phyloP scores from a whole-genome alignment of 1,284 basidiomycete species.

The Waitea zeae region DNA sequence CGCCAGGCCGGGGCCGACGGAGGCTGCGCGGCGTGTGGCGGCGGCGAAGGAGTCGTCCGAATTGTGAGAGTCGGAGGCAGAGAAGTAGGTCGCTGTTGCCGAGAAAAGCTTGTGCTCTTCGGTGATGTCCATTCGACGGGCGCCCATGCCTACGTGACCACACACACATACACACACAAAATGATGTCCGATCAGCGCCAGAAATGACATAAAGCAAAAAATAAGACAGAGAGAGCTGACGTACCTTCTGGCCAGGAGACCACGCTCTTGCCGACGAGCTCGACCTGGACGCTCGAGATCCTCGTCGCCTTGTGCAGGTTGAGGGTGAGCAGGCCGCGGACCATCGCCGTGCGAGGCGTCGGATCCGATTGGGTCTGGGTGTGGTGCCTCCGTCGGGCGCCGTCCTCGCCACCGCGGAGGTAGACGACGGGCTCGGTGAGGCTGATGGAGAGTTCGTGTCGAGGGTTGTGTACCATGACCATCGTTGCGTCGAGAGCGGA shows the following conservation, averaged over 20 bases:
- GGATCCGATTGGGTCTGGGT: too few species aligned
- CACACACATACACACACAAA: too few species aligned
- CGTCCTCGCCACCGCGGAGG: conserved; percentile 42
- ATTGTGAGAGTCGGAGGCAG: too few species aligned
- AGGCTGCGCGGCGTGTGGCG: conserved; percentile 37
- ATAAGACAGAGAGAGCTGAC: conserved; percentile 9
- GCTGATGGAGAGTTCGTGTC: conserved; percentile 35
- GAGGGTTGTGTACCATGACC: background rate
- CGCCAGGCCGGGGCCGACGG: conserved; percentile 60
- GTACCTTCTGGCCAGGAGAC: conserved; percentile 77
- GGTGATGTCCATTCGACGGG: conserved; percentile 59
- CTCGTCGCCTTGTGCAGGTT: conserved; percentile 70
- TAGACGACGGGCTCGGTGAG: conserved; percentile 77
- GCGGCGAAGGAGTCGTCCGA: conserved; percentile 14
- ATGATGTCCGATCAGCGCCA: conserved; percentile 2
- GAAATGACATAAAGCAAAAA: conserved; percentile 5
- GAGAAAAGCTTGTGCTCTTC: conserved; percentile 73
- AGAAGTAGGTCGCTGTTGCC: conserved; percentile 61
- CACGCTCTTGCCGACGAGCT: conserved; percentile 52
- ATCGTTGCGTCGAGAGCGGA: too few species aligned
- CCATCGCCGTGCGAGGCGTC: conserved; percentile 43
- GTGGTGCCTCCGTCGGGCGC: too few species aligned
- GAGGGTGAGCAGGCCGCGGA: conserved; percentile 79
- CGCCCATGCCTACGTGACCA: conserved; percentile 45
- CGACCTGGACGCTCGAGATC: conserved; percentile 74